Evolutionary conservation across 257 asterid species (phyloP).

Genomic region (Solanum sparsipilum): DNA sequence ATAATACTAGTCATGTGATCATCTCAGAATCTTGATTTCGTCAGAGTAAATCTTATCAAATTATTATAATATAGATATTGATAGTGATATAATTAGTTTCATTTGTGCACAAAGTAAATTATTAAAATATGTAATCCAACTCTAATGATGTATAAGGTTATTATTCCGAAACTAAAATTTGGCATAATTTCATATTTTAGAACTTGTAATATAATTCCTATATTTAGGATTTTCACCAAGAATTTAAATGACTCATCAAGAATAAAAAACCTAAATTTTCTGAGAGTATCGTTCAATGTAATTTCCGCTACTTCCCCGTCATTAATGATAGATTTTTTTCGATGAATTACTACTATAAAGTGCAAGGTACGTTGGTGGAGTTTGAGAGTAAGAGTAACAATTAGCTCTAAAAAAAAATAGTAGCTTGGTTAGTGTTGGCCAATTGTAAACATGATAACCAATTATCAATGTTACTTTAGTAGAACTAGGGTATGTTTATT

Average conservation of each 20-base stretch:
- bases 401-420: background rate
- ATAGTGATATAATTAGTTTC: background rate
- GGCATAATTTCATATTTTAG: background rate
- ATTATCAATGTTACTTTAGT: background rate
- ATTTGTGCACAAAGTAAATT: background rate
- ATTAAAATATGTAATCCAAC: background rate
- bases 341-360: too few species aligned
- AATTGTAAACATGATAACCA: background rate
- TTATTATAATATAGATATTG: background rate
- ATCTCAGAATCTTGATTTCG: conserved; percentile 26
- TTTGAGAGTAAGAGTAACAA: too few species aligned
- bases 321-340: too few species aligned
- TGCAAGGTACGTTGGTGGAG: too few species aligned
- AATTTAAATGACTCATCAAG: too few species aligned
- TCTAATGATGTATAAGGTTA: background rate
- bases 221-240: too few species aligned
- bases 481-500: background rate
- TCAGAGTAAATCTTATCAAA: conserved; percentile 8
- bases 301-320: too few species aligned
- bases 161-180: background rate
- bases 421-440: background rate
- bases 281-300: too few species aligned
- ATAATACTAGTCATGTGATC: conserved; percentile 16
- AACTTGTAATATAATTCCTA: background rate
- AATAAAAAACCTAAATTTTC: too few species aligned